Evolutionary conservation across 225 moss, liverwort and hornwort species (phyloP), one percentile per base, ranked within the genome.

Genomic region (Sphagnum contortum): DNA sequence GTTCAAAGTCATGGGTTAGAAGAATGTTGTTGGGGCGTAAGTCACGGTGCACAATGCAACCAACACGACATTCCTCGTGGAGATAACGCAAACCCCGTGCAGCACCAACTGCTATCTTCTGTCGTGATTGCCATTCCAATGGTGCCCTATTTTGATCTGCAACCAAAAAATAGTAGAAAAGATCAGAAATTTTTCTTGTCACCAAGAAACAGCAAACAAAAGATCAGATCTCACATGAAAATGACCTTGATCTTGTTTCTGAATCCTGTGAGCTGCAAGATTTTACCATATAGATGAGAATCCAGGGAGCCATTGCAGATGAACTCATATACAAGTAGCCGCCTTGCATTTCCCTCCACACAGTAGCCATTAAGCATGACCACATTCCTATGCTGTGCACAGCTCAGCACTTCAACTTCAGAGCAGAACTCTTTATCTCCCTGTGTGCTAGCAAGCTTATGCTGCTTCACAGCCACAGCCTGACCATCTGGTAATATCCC

Each of bases 41-140:
- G 71, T 91, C 91, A 50, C 88, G 83, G 69, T 92, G 91, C 55
- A 92, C 87, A 59, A 89, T 83, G 73, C 89, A 87, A 2, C 91
- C 89, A 48, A 89, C 89, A 57, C 89, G 85, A 61, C 87, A 89
- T 68, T 92, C 89, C 65, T 92, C 89, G 63, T 92, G 91, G 67
- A 92, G 72, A 61, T 92, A 92, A 53, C 91, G 79, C 5, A 92
- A 66, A 57, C 87, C 91, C 4, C 83, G 82, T 8, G 89, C 91
- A 12, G 87, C 77, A 48, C 89, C 91, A 71, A 79, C 63, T 5
- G 91, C 91, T 60, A 92, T 89, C 68, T 79, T 89, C 68, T 82
- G 80, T 55, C 91, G 87, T 59, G 89, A 63, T 53, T 68, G 68
- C 91, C 91, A 92, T 69, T 76, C 77, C 49, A 89, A 69, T 61